phyloP scores from a whole-genome alignment of 768 basidiomycete species.

The Amanita phalloides region DNA sequence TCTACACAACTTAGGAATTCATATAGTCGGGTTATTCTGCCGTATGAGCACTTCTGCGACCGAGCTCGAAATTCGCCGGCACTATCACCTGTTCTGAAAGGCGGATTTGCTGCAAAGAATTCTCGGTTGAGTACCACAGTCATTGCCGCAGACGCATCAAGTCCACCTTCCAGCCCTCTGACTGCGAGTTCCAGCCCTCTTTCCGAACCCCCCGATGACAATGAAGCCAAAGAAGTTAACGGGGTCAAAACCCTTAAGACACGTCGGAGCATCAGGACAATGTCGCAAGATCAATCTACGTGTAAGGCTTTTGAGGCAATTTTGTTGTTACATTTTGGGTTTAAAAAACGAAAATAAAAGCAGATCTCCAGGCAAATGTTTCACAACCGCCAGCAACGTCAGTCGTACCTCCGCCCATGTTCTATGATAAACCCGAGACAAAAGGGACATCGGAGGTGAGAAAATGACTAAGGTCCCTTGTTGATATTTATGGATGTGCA shows the following conservation, averaged over 20 bases:
- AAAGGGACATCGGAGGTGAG: constrained; percentile 43
- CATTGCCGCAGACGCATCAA: constrained; percentile 32
- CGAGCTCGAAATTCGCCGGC: constrained; percentile 58
- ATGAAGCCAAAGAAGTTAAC: constrained; percentile 46
- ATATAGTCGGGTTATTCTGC: constrained; percentile 84
- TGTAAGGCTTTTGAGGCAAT: constrained; percentile 15
- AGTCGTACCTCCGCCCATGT: constrained; percentile 32
- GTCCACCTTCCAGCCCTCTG: constrained; percentile 63
- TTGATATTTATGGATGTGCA: constrained; percentile 15
- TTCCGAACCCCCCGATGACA: constrained; percentile 75
- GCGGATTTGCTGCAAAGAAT: constrained; percentile 34
- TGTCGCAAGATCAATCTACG: constrained; percentile 37
- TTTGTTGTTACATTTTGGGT: background rate
- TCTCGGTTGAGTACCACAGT: constrained; percentile 28
- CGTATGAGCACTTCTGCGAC: constrained; percentile 88
- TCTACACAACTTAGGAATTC: constrained; percentile 85
- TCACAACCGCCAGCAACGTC: constrained; percentile 9
- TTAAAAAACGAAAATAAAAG: background rate
- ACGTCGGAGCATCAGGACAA: constrained; percentile 41
- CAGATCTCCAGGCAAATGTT: background rate
- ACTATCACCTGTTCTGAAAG: constrained; percentile 32
- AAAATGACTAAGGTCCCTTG: constrained; percentile 17
- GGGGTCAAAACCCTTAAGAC: constrained; percentile 29
- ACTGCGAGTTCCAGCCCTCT: constrained; percentile 70
- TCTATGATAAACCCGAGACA: constrained; percentile 36